Conservation (phyloP, 768 basidiomycete species). For the Leccinum arenicola region DNA sequence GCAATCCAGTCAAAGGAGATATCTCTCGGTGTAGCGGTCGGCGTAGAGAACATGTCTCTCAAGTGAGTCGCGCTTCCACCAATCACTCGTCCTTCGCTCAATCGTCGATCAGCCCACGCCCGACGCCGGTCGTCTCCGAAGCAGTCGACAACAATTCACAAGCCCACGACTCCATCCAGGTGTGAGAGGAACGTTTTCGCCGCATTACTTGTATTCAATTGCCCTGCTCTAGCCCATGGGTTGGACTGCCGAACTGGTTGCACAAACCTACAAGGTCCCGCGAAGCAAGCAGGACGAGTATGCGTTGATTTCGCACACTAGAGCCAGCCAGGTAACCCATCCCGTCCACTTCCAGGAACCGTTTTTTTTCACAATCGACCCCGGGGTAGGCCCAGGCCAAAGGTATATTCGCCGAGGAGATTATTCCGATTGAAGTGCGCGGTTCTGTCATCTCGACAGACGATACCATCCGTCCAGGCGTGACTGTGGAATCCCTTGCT, state of each 20-base stretch:
- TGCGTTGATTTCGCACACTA: slow-evolving; percentile 79
- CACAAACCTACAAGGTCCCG: slow-evolving; percentile 71
- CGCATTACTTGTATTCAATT: background rate
- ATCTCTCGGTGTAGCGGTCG: slow-evolving; percentile 82
- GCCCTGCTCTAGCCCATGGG: slow-evolving; percentile 71
- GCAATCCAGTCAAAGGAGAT: slow-evolving; percentile 81
- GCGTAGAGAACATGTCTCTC: slow-evolving; percentile 79
- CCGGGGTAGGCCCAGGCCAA: slow-evolving; percentile 52
- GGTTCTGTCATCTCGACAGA: slow-evolving; percentile 69
- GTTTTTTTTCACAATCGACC: background rate
- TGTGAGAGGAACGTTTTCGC: background rate
- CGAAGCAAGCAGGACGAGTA: slow-evolving; percentile 87
- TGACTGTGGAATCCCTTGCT: slow-evolving; percentile 72
- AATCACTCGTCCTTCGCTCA: background rate
- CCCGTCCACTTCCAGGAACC: background rate
- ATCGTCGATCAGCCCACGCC: slow-evolving; percentile 52
- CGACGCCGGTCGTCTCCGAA: slow-evolving; percentile 65
- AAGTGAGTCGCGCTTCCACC: slow-evolving; percentile 46
- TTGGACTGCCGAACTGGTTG: slow-evolving; percentile 93
- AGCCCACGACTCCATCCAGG: slow-evolving; percentile 78
- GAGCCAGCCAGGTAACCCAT: slow-evolving; percentile 53
- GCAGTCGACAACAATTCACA: slow-evolving; percentile 54
- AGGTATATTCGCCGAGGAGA: slow-evolving; percentile 83
- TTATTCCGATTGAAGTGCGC: slow-evolving; percentile 78
- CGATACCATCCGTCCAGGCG: slow-evolving; percentile 85